Evolutionary conservation across 2,329 filamentous ascomycete genomes (phyloP).

Genomic region (Botrytis squamosa): DNA sequence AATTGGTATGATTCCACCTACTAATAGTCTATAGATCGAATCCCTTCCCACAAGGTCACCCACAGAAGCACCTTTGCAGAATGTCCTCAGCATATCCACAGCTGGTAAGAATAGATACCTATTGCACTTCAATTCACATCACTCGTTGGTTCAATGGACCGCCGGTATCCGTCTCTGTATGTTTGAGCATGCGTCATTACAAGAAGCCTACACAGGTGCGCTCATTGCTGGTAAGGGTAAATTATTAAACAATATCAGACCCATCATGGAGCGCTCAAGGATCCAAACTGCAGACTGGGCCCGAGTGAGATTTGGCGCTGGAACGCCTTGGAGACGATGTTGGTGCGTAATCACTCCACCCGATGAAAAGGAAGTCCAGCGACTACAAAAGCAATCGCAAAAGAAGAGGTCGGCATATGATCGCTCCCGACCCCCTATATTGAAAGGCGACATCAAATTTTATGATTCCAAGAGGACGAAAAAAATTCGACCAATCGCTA

Average conservation of each 20-base stretch:
- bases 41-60: slow-evolving; percentile 80
- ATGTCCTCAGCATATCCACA: slow-evolving; percentile 93
- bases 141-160: slow-evolving; percentile 94
- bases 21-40: slow-evolving; percentile 62
- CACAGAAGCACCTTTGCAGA: slow-evolving; percentile 79
- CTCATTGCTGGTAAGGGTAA: slow-evolving; percentile 95
- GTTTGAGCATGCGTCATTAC: slow-evolving; percentile 88
- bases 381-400: slow-evolving; percentile 75
- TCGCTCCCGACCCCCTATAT: slow-evolving; percentile 61
- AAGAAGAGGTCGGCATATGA: slow-evolving; percentile 85
- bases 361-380: slow-evolving; percentile 87
- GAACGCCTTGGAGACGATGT: slow-evolving; percentile 92
- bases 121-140: slow-evolving; percentile 91
- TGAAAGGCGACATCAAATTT: slow-evolving; percentile 91
- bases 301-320: slow-evolving; percentile 89
- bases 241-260: slow-evolving; percentile 80
- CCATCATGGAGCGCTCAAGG: slow-evolving; percentile 79
- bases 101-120: slow-evolving; percentile 94
- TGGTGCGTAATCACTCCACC: slow-evolving; percentile 95
- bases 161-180: slow-evolving; percentile 90
- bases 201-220: slow-evolving; percentile 95
- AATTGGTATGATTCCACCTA: slow-evolving; percentile 24
- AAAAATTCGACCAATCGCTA: slow-evolving; percentile 85
- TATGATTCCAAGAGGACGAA: slow-evolving; percentile 90
- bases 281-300: slow-evolving; percentile 89